phyloP scores from a whole-genome alignment of 331 rosid species.

The Phaseolus coccineus region DNA sequence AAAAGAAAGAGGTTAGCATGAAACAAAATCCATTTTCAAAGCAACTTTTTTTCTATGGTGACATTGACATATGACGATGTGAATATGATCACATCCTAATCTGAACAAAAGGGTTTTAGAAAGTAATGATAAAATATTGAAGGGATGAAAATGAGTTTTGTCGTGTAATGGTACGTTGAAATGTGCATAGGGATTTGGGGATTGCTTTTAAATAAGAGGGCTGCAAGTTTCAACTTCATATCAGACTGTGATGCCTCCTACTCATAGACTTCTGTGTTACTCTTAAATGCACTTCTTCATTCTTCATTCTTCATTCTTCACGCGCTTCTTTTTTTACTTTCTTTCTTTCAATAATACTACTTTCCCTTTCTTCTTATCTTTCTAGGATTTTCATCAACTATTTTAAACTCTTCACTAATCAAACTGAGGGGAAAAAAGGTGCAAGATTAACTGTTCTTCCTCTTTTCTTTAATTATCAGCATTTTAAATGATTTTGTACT shows the following conservation, averaged over 20 bases:
- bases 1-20: neutral
- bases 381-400: too few relatives aligned
- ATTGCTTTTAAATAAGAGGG: neutral
- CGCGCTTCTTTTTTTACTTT: neutral
- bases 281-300: neutral
- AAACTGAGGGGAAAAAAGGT: too few relatives aligned
- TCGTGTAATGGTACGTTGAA: neutral
- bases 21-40: neutral
- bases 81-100: slow-evolving; percentile 1
- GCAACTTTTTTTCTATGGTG: neutral
- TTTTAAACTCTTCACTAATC: too few relatives aligned
- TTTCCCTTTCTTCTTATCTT: too few relatives aligned
- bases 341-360: too few relatives aligned
- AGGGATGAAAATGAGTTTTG: neutral
- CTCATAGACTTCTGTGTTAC: slow-evolving; percentile 22
- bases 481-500: too few relatives aligned
- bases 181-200: neutral
- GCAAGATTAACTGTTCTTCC: too few relatives aligned
- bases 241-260: slow-evolving; percentile 18
- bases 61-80: slow-evolving; percentile 1
- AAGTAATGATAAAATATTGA: neutral
- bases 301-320: neutral
- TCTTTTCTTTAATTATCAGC: too few relatives aligned
- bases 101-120: neutral
- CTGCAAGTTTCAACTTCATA: slow-evolving; percentile 2